Evolutionary conservation across 1,284 basidiomycete species (phyloP).

Genomic region (Trichosporon sp.): DNA sequence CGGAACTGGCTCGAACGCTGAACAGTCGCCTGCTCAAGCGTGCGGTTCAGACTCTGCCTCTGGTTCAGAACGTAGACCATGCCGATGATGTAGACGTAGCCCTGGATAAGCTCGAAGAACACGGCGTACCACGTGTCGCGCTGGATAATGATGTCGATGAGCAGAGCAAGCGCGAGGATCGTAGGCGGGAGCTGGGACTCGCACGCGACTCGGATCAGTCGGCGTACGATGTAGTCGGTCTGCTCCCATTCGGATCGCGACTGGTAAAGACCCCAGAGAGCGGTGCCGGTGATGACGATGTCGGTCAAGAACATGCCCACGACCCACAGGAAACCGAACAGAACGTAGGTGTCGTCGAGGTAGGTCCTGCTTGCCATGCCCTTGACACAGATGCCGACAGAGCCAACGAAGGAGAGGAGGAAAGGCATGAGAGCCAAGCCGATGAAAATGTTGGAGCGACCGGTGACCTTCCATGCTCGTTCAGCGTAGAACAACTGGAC

Average conservation of each 20-base stretch:
- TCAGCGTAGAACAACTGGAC: slow-evolving; percentile 31
- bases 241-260: slow-evolving; percentile 41
- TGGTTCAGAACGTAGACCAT: slow-evolving; percentile 40
- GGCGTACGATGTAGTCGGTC: slow-evolving; percentile 37
- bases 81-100: slow-evolving; percentile 40
- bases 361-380: slow-evolving; percentile 4
- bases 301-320: slow-evolving; percentile 17
- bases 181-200: slow-evolving; percentile 42
- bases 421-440: slow-evolving; percentile 18
- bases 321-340: slow-evolving; percentile 8
- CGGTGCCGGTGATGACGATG: slow-evolving; percentile 27
- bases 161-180: slow-evolving; percentile 31
- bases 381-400: slow-evolving; percentile 21
- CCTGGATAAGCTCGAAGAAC: slow-evolving; percentile 39
- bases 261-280: slow-evolving; percentile 36
- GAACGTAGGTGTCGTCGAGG: slow-evolving; percentile 13
- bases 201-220: slow-evolving; percentile 34
- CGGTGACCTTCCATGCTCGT: slow-evolving; percentile 31
- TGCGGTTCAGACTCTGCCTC: slow-evolving; percentile 27
- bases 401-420: slow-evolving; percentile 23
- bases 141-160: slow-evolving; percentile 38
- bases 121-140: slow-evolving; percentile 32
- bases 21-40: slow-evolving; percentile 1
- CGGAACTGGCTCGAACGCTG: slow-evolving; percentile 13
- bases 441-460: slow-evolving; percentile 22